Base-by-base conservation (phyloP, 306 rosid genomes). In the Mucuna pruriens region DNA sequence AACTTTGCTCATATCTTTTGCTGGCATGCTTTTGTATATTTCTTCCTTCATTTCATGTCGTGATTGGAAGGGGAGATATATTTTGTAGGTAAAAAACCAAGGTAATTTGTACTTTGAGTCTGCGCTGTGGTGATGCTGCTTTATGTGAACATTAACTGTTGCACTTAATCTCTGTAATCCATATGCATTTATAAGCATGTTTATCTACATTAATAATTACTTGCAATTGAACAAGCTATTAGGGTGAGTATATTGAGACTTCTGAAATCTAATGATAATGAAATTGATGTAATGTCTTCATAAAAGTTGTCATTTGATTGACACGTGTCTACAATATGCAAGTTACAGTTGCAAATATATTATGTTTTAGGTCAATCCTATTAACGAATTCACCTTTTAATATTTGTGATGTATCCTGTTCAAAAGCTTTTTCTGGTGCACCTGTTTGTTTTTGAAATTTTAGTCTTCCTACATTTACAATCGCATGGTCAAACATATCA, bases 371-470 rank as follows among this genome's bases (percentile, higher is more conserved):
- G 23, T 77, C 49, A 65, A 61, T 17, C 45, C 38, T 9, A 64
- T 54, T 8, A 22, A 54, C 13, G 8, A 10, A 34, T 38, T 65
- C 33, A 20, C 19, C 44, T 54, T 60, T 9, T 36, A 70, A 51
- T n/a, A 54, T 25, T 19, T 44, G 33, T 55, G 48, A 34, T 34
- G 60, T 45, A 33, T 71, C 39, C 13, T 75, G 25, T 33, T 74
- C 4, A 55, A 62, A 65, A 39, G 33, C 19, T n/a, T 73, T 78
- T 84, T 74, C 26, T 74, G 36, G 34, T 38, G 36, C 61, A 16
- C 33, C 33, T 51, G 29, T 60, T 38, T 17, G 20, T 62, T 38
- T 80, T 75, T 60, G 42, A 79, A 78, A 72, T 58, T 68, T 63
- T 65, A 40, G 57, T 40, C 63, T 68, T 58, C 26, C 67, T 45